phyloP scores from a whole-genome alignment of 306 rosid genomes.

The Bauhinia variegata region DNA sequence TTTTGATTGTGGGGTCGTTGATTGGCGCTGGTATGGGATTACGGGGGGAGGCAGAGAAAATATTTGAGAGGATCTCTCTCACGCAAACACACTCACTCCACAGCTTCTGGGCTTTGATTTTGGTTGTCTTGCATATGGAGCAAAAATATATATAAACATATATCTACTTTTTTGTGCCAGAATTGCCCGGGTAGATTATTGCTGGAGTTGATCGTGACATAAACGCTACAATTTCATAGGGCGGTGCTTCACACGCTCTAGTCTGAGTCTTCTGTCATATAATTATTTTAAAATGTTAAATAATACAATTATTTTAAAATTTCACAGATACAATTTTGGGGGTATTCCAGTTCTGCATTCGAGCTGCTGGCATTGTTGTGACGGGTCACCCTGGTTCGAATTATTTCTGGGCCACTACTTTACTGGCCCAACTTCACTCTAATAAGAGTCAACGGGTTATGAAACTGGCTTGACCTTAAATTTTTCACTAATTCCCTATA shows the following conservation, averaged over 20 bases:
- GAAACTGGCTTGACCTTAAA: too few species aligned
- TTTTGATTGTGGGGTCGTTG: slow-evolving; percentile 71
- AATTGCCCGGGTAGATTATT: not conserved
- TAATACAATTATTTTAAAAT: too few species aligned
- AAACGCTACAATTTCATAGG: not conserved
- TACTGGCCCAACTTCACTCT: too few species aligned
- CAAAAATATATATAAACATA: not conserved
- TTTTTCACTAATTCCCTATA: too few species aligned
- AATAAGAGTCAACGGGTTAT: too few species aligned
- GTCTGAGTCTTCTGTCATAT: not conserved
- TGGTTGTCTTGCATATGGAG: slow-evolving; percentile 19
- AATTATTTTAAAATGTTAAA: not conserved
- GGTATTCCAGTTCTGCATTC: too few species aligned
- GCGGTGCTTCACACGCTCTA: not conserved
- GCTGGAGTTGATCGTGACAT: not conserved
- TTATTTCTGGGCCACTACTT: too few species aligned
- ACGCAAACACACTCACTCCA: slow-evolving; percentile 14
- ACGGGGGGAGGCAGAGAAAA: slow-evolving; percentile 29
- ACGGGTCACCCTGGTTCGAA: too few species aligned
- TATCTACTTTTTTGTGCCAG: not conserved
- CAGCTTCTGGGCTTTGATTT: slow-evolving; percentile 16
- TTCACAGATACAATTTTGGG: too few species aligned
- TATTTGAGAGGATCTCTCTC: slow-evolving; percentile 22
- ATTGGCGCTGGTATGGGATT: slow-evolving; percentile 60
- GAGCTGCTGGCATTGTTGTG: too few species aligned